A percentile compares a stretch with the other conserved stretches of the same genome.
phyloP scores from a whole-genome alignment of 2,329 filamentous ascomycete species.

The Claviceps sp. region DNA sequence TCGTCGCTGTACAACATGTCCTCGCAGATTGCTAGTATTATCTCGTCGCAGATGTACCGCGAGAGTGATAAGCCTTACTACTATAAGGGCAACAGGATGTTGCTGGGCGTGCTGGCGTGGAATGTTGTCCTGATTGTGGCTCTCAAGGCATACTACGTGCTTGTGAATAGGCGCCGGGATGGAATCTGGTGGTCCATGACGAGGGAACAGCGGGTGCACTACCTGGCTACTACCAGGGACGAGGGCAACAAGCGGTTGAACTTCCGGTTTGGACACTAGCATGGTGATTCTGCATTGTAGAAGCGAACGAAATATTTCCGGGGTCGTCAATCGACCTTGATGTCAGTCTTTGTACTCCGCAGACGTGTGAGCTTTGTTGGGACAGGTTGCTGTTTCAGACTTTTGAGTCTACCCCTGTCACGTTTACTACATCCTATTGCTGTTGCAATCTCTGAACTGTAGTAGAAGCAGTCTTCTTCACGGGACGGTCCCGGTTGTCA shows the following conservation, averaged over 20 bases:
- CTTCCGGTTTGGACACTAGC: slow-evolving; percentile 27
- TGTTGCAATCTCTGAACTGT: too few relatives aligned
- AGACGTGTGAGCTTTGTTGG: too few relatives aligned
- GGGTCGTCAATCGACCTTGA: too few relatives aligned
- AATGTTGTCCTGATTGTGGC: slow-evolving; percentile 35
- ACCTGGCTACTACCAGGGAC: slow-evolving; percentile 24
- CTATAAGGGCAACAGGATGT: slow-evolving; percentile 32
- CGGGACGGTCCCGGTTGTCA: too few relatives aligned
- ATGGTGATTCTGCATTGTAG: too few relatives aligned
- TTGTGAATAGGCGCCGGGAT: slow-evolving; percentile 31
- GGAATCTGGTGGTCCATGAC: slow-evolving; percentile 34
- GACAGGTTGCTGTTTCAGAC: too few relatives aligned
- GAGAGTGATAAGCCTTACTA: slow-evolving; percentile 18
- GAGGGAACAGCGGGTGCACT: slow-evolving; percentile 21
- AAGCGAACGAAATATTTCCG: too few relatives aligned
- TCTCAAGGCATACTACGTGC: slow-evolving; percentile 39
- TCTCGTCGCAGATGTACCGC: slow-evolving; percentile 25
- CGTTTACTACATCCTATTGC: too few relatives aligned
- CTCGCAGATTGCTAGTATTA: slow-evolving; percentile 21
- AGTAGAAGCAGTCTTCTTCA: too few relatives aligned
- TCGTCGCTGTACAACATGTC: slow-evolving; percentile 42
- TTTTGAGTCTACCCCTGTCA: too few relatives aligned
- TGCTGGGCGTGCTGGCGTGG: slow-evolving; percentile 33
- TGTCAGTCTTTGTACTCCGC: too few relatives aligned
- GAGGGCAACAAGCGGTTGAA: slow-evolving; percentile 31